A percentile compares a stretch with the other conserved stretches of the same genome.
These are phyloP conservation scores for sorghum (Sorghum bicolor) DNA, from an alignment of 176 grass and related monocot species.

Conservation along the genomic window DNA sequence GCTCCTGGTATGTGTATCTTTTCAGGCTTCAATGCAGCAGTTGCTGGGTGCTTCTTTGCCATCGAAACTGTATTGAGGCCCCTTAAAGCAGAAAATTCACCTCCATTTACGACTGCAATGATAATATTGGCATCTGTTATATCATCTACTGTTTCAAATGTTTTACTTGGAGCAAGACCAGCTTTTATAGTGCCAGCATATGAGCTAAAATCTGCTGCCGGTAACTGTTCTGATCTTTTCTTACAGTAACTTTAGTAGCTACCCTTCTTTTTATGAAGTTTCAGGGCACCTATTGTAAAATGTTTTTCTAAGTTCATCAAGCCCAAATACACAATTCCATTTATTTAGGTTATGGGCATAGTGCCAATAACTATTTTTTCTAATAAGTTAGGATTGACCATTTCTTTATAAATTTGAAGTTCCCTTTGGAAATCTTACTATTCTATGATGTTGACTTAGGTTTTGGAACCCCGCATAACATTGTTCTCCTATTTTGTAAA, in stretches of 20 bases:
- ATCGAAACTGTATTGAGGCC: constrained; percentile 98
- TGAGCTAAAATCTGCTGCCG: constrained; percentile 93
- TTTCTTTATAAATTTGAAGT: neutral
- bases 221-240: constrained; percentile 57
- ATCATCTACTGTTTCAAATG: constrained; percentile 97
- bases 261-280: neutral
- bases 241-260: constrained; percentile 4
- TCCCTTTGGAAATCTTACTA: neutral
- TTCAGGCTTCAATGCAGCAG: constrained; percentile 96
- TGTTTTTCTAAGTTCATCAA: constrained; percentile 6
- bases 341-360: neutral
- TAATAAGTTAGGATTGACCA: neutral
- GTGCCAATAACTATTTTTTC: neutral
- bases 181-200: constrained; percentile 92
- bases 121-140: constrained; percentile 98
- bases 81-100: constrained; percentile 95
- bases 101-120: constrained; percentile 94
- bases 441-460: neutral
- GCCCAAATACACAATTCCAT: neutral
- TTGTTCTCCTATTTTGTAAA: neutral
- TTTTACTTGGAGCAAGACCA: constrained; percentile 90
- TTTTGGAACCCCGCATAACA: constrained; percentile 6
- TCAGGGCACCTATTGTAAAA: neutral
- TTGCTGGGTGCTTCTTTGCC: constrained; percentile 94
- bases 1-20: constrained; percentile 14